phyloP scores from a whole-genome alignment of 2,329 filamentous ascomycete genomes.

The Fonsecaea nubica region DNA sequence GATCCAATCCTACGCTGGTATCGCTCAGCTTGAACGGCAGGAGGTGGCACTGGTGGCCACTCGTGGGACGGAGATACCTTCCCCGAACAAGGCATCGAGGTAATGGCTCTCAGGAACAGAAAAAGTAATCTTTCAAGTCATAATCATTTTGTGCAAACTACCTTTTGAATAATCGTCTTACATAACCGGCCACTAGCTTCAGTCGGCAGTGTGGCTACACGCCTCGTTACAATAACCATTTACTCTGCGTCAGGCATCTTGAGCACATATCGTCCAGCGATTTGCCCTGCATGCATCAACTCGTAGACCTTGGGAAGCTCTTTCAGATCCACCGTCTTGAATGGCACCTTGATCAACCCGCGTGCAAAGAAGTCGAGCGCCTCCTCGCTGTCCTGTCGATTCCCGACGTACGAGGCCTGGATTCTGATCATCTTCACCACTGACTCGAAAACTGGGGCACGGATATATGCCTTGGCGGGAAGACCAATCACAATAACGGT shows the following conservation, averaged over 20 bases:
- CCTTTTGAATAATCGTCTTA: conserved; percentile 2
- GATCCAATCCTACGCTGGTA: background rate
- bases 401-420: conserved; percentile 92
- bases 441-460: conserved; percentile 85
- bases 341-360: conserved; percentile 85
- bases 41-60: background rate
- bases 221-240: conserved; percentile 1
- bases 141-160: background rate
- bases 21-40: background rate
- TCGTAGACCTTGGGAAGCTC: conserved; percentile 82
- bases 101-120: background rate
- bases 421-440: conserved; percentile 91
- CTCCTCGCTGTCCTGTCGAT: conserved; percentile 84
- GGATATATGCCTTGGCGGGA: conserved; percentile 78
- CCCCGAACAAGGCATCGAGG: background rate
- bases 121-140: background rate
- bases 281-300: conserved; percentile 63
- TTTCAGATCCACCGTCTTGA: conserved; percentile 81
- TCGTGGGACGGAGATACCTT: background rate
- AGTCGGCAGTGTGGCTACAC: background rate
- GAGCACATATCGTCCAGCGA: conserved; percentile 53
- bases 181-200: conserved; percentile 2
- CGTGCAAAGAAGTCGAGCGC: conserved; percentile 87
- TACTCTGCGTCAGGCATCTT: conserved; percentile 47
- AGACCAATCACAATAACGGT: conserved; percentile 88